Percentiles rank a stretch among this genome's conserved stretches.
phyloP scores from a whole-genome alignment of 306 rosid species.

The Coriaria nepalensis region DNA sequence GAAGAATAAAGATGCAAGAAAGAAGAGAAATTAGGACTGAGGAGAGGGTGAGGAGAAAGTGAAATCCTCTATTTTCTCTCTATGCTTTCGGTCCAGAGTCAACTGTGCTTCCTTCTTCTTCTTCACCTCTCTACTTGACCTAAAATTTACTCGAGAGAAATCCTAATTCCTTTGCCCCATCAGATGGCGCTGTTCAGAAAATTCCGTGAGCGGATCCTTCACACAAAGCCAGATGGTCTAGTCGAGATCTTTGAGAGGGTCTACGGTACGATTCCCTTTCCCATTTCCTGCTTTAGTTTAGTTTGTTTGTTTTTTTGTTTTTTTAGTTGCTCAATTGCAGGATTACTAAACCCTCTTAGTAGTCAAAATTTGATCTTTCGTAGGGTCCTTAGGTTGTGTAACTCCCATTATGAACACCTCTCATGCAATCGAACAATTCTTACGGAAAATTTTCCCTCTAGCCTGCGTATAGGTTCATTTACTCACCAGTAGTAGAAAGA shows the following conservation, averaged over 20 bases:
- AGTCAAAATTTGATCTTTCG: background rate
- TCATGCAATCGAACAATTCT: constrained; percentile 20
- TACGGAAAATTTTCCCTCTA: constrained; percentile 11
- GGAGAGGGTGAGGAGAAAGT: constrained; percentile 5
- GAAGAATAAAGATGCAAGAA: too few relatives aligned
- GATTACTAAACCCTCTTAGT: too few relatives aligned
- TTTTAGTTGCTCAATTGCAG: background rate
- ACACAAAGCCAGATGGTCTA: constrained; percentile 98
- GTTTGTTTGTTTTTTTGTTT: background rate
- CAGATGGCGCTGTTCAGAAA: constrained; percentile 98
- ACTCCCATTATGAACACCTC: constrained; percentile 14
- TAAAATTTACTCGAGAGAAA: background rate
- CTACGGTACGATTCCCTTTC: constrained; percentile 74
- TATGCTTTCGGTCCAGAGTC: constrained; percentile 7
- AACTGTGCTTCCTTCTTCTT: constrained; percentile 20
- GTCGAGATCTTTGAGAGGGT: constrained; percentile 95
- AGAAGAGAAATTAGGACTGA: too few relatives aligned
- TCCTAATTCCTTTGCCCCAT: constrained; percentile 27
- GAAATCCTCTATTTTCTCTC: constrained; percentile 4
- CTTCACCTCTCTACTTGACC: background rate
- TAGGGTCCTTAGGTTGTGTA: background rate
- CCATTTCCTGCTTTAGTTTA: background rate
- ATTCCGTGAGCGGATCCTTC: constrained; percentile 86
- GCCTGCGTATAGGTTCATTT: too few relatives aligned
- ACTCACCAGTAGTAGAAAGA: too few relatives aligned